These are phyloP conservation scores for Alternaria rosae DNA, from an alignment of 2,329 filamentous ascomycete species.

Conservation along the genomic window DNA sequence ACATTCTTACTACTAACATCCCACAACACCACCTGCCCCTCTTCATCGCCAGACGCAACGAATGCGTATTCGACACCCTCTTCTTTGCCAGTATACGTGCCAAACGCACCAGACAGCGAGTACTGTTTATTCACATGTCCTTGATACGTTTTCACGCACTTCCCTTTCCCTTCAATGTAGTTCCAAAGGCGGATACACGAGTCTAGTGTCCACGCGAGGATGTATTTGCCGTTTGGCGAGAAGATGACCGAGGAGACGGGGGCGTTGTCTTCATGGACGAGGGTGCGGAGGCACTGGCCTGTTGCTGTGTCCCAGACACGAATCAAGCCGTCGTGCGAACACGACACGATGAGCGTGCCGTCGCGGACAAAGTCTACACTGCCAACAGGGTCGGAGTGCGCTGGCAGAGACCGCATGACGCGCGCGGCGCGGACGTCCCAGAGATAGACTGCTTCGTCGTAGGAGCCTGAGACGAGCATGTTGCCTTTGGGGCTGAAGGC, in stretches of 20 bases:
- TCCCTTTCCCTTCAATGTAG: slow-evolving; percentile 87
- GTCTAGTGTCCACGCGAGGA: slow-evolving; percentile 91
- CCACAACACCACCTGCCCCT: slow-evolving; percentile 86
- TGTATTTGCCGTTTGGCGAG: slow-evolving; percentile 90
- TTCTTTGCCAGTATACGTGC: slow-evolving; percentile 60
- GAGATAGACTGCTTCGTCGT: slow-evolving; percentile 95
- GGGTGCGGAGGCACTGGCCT: slow-evolving; percentile 90
- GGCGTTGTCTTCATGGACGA: slow-evolving; percentile 96
- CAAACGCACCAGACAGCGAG: slow-evolving; percentile 86
- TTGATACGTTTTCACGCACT: slow-evolving; percentile 96
- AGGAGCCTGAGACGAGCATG: slow-evolving; percentile 92
- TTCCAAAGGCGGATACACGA: slow-evolving; percentile 92
- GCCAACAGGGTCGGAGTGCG: slow-evolving; percentile 92
- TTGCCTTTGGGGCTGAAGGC: slow-evolving; percentile 99
- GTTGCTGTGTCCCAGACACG: slow-evolving; percentile 96
- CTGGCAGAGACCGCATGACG: slow-evolving; percentile 88
- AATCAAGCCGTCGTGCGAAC: slow-evolving; percentile 78
- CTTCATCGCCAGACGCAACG: slow-evolving; percentile 84
- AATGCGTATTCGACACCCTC: slow-evolving; percentile 60
- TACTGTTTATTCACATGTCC: slow-evolving; percentile 86
- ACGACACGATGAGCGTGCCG: slow-evolving; percentile 90
- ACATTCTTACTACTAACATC: slow-evolving; percentile 86
- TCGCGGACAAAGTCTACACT: slow-evolving; percentile 94
- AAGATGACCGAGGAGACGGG: slow-evolving; percentile 90
- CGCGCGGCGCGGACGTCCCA: slow-evolving; percentile 93